Evolutionary conservation across 345 rosid species (phyloP), one percentile per base, ranked within the genome.

Genomic region (Barbarea vulgaris): DNA sequence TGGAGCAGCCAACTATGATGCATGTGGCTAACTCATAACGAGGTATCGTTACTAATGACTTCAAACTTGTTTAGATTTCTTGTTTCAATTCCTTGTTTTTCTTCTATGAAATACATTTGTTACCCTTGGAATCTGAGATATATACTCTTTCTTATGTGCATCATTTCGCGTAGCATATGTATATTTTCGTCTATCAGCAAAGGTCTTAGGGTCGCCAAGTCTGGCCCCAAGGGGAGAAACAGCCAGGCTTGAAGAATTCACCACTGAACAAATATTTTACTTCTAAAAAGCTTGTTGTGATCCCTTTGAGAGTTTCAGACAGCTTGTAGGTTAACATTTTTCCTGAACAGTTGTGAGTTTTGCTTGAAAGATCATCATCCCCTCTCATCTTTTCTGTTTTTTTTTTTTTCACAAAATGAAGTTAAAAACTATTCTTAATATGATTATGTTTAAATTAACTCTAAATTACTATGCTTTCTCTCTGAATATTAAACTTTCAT

Each of bases 171-270:
- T 36, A 28, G 28, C 13, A 19, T 55, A 0, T 18, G 64, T 54
- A 12, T 7, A n/a, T 0, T 9, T 18, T 64, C 4, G 7, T 19
- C 7, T n/a, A 85, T 88, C 65, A 78, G 83, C 81, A 82, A 87
- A 63, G 81, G 93, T 58, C 86, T 86, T 27, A 88, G 80, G 79
- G 91, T 88, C 4, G 67, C 88, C n/a, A 90, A 88, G 59, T 85
- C 88, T 18, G 96, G 91, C 12, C 85, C 80, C 67, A 87, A 85
- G 87, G 85, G 84, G 79, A 85, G 85, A 72, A 88, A 82, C 81
- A 85, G 91, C 18, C 93, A 87, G 69, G 79, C 85, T 24, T 77
- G 63, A 77, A 61, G 22, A 30, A n/a, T n/a, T 13, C 13, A 24
- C 36, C 24, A 15, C 12, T 60, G 14, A 52, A 55, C 25, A 44